Evolutionary conservation across 2,329 filamentous ascomycete species (phyloP).

Genomic region (Colletotrichum sp.): DNA sequence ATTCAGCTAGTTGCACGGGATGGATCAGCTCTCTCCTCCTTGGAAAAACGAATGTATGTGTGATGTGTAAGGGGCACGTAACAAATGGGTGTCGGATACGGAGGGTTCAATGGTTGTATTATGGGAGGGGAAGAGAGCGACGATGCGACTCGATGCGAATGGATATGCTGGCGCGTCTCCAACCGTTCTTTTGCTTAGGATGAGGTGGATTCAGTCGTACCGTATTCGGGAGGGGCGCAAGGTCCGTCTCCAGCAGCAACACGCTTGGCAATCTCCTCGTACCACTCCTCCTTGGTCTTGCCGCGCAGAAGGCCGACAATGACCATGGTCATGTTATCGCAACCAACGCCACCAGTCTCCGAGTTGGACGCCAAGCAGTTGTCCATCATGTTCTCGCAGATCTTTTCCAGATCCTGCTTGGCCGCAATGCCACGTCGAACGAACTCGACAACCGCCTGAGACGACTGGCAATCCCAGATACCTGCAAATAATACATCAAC

Average conservation of each 20-base stretch:
- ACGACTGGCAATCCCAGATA: conserved; percentile 99
- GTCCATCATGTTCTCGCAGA: conserved; percentile 99
- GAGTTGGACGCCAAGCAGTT: conserved; percentile 98
- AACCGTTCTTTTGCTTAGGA: conserved; percentile 17
- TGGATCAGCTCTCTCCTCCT: conserved; percentile 24
- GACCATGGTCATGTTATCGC: conserved; percentile 99
- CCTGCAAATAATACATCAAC: conserved; percentile 58
- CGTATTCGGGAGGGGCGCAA: conserved; percentile 98
- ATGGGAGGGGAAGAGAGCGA: conserved; percentile 8
- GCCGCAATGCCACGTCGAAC: conserved; percentile 95
- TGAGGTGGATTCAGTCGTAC: conserved; percentile 64
- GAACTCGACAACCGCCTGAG: conserved; percentile 96
- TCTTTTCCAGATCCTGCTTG: conserved; percentile 92
- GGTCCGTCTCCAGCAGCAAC: conserved; percentile 97
- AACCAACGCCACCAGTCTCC: conserved; percentile 96
- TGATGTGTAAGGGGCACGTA: conserved; percentile 1
- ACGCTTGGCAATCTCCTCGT: conserved; percentile 90
- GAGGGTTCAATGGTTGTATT: conserved; percentile 16
- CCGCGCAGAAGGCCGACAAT: conserved; percentile 89
- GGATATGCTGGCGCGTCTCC: conserved; percentile 14
- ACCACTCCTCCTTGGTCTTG: conserved; percentile 97
- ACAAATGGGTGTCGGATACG: conserved; percentile 6
- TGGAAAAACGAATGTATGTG: conserved; percentile 11
- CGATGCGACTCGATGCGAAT: conserved; percentile 7
- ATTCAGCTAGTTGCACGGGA: conserved; percentile 67